Conservation (phyloP, 495 filamentous ascomycete genomes). For the Aspergillus carlsbadensis region DNA sequence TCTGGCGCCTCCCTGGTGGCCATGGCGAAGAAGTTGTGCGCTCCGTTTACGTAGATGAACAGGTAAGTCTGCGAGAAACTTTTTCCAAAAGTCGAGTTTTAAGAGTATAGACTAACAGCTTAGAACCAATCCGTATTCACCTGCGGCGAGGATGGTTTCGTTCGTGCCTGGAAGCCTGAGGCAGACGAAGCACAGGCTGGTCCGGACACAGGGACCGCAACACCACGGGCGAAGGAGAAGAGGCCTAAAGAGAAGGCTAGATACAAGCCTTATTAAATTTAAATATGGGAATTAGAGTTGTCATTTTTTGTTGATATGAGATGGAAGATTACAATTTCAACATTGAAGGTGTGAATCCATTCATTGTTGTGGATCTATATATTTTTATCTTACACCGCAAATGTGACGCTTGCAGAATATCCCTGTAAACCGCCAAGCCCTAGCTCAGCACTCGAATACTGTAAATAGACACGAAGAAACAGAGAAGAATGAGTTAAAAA, state of each 20-base stretch:
- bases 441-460: no score
- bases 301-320: no score
- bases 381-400: no score
- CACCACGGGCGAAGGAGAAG: slow-evolving; percentile 35
- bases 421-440: no score
- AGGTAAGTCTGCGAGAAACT: no score
- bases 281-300: neutral
- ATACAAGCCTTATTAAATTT: slow-evolving; percentile 40
- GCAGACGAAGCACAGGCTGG: slow-evolving; percentile 18
- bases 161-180: slow-evolving; percentile 47
- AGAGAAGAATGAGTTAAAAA: no score
- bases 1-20: slow-evolving; percentile 67
- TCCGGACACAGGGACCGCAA: slow-evolving; percentile 18
- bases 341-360: no score
- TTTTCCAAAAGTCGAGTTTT: no score
- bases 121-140: slow-evolving; percentile 71
- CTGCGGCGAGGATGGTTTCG: slow-evolving; percentile 73
- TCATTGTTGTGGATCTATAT: no score
- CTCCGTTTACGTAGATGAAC: slow-evolving; percentile 70
- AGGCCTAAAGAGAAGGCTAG: slow-evolving; percentile 38
- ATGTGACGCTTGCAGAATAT: no score
- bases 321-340: no score
- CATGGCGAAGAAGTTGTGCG: slow-evolving; percentile 85
- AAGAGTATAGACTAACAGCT: neutral
- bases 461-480: no score